phyloP scores from a whole-genome alignment of 2,329 filamentous ascomycete species.

The Pseudopyrenochaeta lycopersici region DNA sequence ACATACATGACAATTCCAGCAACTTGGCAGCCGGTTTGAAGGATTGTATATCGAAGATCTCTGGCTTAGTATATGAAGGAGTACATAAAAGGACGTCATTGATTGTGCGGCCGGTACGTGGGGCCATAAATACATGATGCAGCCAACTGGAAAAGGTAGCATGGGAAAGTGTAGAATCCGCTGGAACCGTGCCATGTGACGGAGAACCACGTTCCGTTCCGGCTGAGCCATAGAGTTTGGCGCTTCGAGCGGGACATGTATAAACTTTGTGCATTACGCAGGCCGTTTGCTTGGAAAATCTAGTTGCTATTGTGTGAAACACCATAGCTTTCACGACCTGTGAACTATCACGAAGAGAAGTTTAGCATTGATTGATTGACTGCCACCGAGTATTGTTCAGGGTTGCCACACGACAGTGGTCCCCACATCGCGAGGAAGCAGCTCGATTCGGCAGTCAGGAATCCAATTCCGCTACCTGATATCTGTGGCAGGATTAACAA shows the following conservation, averaged over 20 bases:
- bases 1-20: not conserved
- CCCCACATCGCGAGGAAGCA: not conserved
- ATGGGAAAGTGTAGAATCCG: too few species aligned
- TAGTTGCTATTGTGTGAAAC: too few species aligned
- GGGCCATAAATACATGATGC: not conserved
- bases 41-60: not conserved
- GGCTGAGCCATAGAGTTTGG: not conserved
- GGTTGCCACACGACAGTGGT: not conserved
- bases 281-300: too few species aligned
- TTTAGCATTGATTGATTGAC: too few species aligned
- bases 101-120: too few species aligned
- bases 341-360: too few species aligned
- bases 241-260: too few species aligned
- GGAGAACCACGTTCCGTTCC: too few species aligned
- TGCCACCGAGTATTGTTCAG: not conserved
- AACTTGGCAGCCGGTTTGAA: not conserved
- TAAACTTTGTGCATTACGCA: too few species aligned
- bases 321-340: too few species aligned
- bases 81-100: not conserved
- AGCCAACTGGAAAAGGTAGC: not conserved
- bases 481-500: slow-evolving; percentile 1
- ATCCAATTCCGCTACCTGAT: not conserved
- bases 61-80: not conserved
- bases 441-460: not conserved
- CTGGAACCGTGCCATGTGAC: too few species aligned